Evolutionary conservation across 208 protist species (phyloP), one percentile per base, ranked within the genome.

Genomic region (Angomonas deanei): DNA sequence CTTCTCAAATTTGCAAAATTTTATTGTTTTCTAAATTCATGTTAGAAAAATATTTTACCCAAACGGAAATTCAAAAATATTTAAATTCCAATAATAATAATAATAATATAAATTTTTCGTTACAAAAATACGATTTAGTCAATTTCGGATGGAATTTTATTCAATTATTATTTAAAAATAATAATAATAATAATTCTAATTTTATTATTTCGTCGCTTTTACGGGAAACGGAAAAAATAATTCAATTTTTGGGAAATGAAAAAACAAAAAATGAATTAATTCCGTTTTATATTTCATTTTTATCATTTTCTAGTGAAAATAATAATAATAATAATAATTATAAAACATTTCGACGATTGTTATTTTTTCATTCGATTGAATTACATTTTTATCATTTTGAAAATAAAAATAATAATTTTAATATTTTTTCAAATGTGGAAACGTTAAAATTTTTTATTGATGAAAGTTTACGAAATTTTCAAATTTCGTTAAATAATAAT

Each of bases 311-410:
- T 15, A 42, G 15, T 42, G 15, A 42, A n/a, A 42, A 42, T 42
- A 42, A 42, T 42, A 42, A 42, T 42, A 42, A 42, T 42, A 42
- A 42, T 42, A 42, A 42, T 42, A 42, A 42, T 42, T n/a, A 42
- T 42, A 42, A 42, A 42, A 42, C 36, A 42, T 42, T 42, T 42
- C 15, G 8, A 42, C 8, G 36, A 42, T 42, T 42, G 15, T 42
- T 42, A 42, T 42, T 42, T 42, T 42, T 42, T 42, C 36, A 42
- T 42, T 8, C 36, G 36, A 42, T 42, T 42, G 15, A 42, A 42
- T 15, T 42, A n/a, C 36, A 42, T 15, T 42, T 42, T 42, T 42
- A n/a, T n/a, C 15, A n/a, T 42, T n/a, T 42, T 42, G 36, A 42
- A 42, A 42, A 42, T 42, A 42, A 42, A n/a, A 42, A 42, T 42